Base-by-base conservation (phyloP, 1,284 basidiomycete genomes). In the Sutorius eximius region DNA sequence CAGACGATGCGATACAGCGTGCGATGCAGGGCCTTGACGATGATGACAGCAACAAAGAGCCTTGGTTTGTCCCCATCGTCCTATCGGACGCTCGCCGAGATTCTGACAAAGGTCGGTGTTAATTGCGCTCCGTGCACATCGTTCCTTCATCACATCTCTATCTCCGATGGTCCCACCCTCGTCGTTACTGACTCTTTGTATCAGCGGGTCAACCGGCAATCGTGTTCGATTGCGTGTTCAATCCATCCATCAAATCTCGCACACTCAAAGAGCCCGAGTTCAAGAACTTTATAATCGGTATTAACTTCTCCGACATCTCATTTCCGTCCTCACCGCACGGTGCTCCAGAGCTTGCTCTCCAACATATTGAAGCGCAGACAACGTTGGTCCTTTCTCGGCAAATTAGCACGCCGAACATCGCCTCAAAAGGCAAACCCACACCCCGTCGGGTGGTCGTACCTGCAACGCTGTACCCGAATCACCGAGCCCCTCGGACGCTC, bases 151-250 rank as follows among this genome's bases (percentile, higher is more conserved):
- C 15, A 30, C 15, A 45, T 24, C 45, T 48, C 43, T 51, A 57
- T 56, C 55, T 30, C 57, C 52, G 47, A 48, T 45, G 29, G 12
- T 44, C 16, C 40, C 33, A 5, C 38, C 13, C 22, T 4, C 0
- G 12, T n/a, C 18, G 16, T 33, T 8, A 24, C 58, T 55, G 6
- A 61, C 42, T 16, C 18, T 36, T 47, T 58, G 36, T 22, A 16
- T 40, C 59, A 90, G 87, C 84, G 58, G 89, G 89, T 11, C 85
- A 84, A 44, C 73, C 80, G 0, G 79, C 82, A 2, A 67, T 87
- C 41, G 85, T 90, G 5, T 85, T 91, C 60, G 89, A 91, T 66
- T 83, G 82, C 59, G 75, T 90, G 3, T 85, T 82, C 69, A 79
- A 87, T 61, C 61, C 76, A 0, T 74, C 78, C 3, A 68, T 89